A percentile compares a stretch with the other conserved stretches of the same genome.
Conservation (phyloP, 352 stramenopile genomes). For the Phytopythium vexans region DNA sequence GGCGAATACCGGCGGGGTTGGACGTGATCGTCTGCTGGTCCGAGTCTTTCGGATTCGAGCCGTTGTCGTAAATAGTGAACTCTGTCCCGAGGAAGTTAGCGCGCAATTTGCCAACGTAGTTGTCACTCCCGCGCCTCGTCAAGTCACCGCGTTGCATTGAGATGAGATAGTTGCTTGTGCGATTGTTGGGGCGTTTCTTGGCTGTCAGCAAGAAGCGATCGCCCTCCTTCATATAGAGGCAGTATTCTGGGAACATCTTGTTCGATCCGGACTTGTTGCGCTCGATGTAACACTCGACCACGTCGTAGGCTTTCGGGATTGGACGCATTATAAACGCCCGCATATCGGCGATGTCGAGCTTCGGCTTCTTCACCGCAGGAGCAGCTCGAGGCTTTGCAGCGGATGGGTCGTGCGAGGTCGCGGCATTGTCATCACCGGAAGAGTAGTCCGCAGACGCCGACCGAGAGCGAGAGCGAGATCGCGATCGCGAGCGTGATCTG, state of each 20-base stretch:
- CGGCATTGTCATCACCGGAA: conserved; percentile 63
- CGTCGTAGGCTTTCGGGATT: conserved; percentile 83
- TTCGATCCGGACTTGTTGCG: conserved; percentile 90
- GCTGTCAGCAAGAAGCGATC: conserved; percentile 95
- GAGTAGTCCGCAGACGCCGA: conserved; percentile 63
- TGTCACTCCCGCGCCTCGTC: conserved; percentile 83
- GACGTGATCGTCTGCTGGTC: conserved; percentile 79
- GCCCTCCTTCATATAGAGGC: conserved; percentile 91
- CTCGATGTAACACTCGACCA: conserved; percentile 94
- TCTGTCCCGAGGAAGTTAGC: conserved; percentile 98
- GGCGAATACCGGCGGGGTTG: conserved; percentile 73
- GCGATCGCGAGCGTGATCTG: conserved; percentile 43
- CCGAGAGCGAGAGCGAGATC: conserved; percentile 38
- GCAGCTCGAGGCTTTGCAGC: conserved; percentile 23
- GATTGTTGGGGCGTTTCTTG: conserved; percentile 96
- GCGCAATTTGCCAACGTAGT: conserved; percentile 95
- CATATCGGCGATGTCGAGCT: conserved; percentile 84
- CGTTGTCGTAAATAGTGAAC: conserved; percentile 95
- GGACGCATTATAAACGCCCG: conserved; percentile 75
- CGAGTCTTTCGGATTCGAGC: conserved; percentile 90
- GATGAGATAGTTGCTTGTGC: conserved; percentile 97
- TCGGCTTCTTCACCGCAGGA: conserved; percentile 54
- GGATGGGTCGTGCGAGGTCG: conserved; percentile 59
- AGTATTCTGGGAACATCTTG: conserved; percentile 93
- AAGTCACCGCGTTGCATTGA: conserved; percentile 93